Evolutionary conservation across 495 filamentous ascomycete genomes (phyloP).

Genomic region (Xylaria telfairii): DNA sequence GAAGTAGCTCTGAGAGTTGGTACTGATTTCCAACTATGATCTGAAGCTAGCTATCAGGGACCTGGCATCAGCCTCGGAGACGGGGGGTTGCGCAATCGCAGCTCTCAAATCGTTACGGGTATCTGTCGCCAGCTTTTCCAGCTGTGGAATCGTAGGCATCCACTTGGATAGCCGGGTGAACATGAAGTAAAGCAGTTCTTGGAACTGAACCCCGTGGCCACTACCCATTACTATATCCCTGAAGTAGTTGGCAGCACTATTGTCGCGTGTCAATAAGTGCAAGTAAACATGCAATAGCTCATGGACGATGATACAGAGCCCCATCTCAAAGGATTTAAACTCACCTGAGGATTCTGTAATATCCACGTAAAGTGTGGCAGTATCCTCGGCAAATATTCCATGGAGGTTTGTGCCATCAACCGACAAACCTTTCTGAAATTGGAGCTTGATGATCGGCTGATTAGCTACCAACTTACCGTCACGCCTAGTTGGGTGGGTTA

Average conservation of each 20-base stretch:
- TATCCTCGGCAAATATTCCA: neutral
- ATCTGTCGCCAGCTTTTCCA: neutral
- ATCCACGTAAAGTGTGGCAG: neutral
- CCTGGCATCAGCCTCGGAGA: conserved; percentile 1
- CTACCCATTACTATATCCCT: neutral
- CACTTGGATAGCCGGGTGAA: neutral
- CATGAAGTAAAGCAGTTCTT: neutral
- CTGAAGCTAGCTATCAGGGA: neutral
- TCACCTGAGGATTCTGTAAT: neutral
- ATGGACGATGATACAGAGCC: neutral
- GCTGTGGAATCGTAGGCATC: neutral
- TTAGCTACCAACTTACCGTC: neutral
- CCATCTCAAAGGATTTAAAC: neutral
- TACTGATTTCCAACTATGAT: neutral
- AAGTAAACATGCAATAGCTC: conserved; percentile 4
- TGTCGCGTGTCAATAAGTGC: neutral
- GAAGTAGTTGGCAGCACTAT: neutral
- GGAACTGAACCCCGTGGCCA: conserved; percentile 7
- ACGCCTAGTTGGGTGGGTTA: neutral
- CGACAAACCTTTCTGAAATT: neutral
- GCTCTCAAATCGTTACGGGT: neutral
- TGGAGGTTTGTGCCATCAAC: neutral
- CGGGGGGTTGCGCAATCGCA: neutral
- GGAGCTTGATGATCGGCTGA: neutral
- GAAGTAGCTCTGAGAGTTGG: neutral